Conservation (phyloP, 1,139 yeast genomes). For the Pneumocystis murina region DNA sequence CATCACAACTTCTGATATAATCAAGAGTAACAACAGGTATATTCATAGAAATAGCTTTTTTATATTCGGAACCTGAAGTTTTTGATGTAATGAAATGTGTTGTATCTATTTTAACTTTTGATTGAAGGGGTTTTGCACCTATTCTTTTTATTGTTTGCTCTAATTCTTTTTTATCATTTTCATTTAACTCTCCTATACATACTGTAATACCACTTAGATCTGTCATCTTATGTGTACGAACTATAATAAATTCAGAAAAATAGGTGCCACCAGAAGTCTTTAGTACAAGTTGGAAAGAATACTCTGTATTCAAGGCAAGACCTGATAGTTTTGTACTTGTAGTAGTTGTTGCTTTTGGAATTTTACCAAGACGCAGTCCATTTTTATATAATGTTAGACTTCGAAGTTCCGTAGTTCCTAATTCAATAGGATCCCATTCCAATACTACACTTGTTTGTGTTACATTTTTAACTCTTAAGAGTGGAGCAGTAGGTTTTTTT, state of each 20-base stretch:
- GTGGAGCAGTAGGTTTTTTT: constrained; percentile 57
- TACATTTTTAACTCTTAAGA: constrained; percentile 54
- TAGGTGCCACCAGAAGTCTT: constrained; percentile 82
- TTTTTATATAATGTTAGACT: constrained; percentile 68
- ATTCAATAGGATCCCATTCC: constrained; percentile 77
- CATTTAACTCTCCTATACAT: constrained; percentile 54
- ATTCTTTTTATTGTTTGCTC: constrained; percentile 24
- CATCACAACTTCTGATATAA: constrained; percentile 89
- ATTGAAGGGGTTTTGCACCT: constrained; percentile 75
- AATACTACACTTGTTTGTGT: constrained; percentile 92
- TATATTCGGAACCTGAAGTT: constrained; percentile 46
- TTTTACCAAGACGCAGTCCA: constrained; percentile 62
- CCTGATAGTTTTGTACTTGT: constrained; percentile 83
- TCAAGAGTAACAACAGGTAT: constrained; percentile 94
- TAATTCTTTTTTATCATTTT: constrained; percentile 33
- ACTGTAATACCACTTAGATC: constrained; percentile 86
- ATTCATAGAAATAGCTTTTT: constrained; percentile 70
- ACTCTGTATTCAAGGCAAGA: constrained; percentile 69
- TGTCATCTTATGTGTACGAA: constrained; percentile 90
- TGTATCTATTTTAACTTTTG: constrained; percentile 68
- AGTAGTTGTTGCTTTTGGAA: constrained; percentile 70
- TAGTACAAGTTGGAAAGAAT: constrained; percentile 63
- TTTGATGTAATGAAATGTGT: constrained; percentile 85
- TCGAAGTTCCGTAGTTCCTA: constrained; percentile 72
- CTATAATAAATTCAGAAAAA: constrained; percentile 49